phyloP scores from a whole-genome alignment of 75 land plant genomes.

The Azolla pinnata region DNA sequence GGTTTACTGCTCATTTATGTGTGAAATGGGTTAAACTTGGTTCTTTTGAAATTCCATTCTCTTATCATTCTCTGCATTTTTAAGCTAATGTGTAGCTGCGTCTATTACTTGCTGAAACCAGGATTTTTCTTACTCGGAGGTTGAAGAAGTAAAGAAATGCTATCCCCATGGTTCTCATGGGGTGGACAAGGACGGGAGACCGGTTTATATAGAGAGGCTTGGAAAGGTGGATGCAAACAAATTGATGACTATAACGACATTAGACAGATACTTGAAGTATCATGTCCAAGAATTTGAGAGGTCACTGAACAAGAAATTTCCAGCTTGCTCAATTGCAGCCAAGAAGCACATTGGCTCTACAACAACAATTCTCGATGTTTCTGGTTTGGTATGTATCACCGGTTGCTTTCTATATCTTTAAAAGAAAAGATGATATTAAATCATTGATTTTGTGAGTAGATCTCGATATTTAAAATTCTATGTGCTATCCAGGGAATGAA shows the following conservation, averaged over 20 bases:
- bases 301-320: constrained; percentile 45
- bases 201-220: constrained; percentile 54
- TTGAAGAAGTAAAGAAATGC: constrained; percentile 39
- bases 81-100: background rate
- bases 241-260: constrained; percentile 53
- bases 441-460: background rate
- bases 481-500: constrained; percentile 42
- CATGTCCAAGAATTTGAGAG: constrained; percentile 67
- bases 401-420: background rate
- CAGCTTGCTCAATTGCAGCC: constrained; percentile 69
- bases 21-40: too few relatives aligned
- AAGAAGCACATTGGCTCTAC: constrained; percentile 54
- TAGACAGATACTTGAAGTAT: constrained; percentile 56
- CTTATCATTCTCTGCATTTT: too few relatives aligned
- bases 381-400: constrained; percentile 52
- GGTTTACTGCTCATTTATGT: constrained; percentile 27
- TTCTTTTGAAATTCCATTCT: too few relatives aligned
- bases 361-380: constrained; percentile 65
- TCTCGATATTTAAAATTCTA: background rate
- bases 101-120: constrained; percentile 7
- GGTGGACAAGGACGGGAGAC: constrained; percentile 76
- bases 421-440: too few relatives aligned
- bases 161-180: constrained; percentile 78
- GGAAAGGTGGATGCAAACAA: constrained; percentile 51
- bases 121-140: constrained; percentile 54